Evolutionary conservation across 495 filamentous ascomycete genomes (phyloP).

Genomic region (Xylaria sp.): DNA sequence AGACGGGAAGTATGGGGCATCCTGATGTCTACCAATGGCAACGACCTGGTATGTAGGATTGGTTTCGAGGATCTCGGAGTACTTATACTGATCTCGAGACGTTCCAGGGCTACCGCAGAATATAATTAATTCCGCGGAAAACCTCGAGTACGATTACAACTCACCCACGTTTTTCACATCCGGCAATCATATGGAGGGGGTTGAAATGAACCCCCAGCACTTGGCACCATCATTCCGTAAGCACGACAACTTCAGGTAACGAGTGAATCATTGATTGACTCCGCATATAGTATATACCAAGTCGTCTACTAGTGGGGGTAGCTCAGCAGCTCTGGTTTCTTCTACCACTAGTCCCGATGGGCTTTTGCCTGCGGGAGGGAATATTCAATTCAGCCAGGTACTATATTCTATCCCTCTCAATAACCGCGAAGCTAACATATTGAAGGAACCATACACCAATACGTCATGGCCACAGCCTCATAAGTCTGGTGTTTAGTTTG

Average conservation of each 20-base stretch:
- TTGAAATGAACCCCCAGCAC: background rate
- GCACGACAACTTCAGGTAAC: background rate
- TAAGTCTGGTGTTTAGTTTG: background rate
- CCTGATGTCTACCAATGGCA: background rate
- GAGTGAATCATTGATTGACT: background rate
- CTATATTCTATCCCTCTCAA: background rate
- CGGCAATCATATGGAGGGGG: background rate
- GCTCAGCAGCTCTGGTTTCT: background rate
- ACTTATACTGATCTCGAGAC: background rate
- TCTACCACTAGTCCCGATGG: background rate
- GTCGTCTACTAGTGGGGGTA: background rate
- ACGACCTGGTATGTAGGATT: background rate
- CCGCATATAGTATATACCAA: background rate
- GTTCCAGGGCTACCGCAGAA: background rate
- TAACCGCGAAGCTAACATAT: background rate
- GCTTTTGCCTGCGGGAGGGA: background rate
- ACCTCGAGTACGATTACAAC: background rate
- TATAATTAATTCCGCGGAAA: background rate
- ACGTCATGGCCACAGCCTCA: background rate
- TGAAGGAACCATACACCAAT: background rate
- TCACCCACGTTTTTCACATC: background rate
- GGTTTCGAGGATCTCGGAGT: too few relatives aligned
- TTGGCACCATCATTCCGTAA: background rate
- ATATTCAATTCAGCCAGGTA: background rate
- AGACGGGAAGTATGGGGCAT: background rate